phyloP scores from a whole-genome alignment of 2,329 filamentous ascomycete species.

The Lasiodiplodia gonubiensis region DNA sequence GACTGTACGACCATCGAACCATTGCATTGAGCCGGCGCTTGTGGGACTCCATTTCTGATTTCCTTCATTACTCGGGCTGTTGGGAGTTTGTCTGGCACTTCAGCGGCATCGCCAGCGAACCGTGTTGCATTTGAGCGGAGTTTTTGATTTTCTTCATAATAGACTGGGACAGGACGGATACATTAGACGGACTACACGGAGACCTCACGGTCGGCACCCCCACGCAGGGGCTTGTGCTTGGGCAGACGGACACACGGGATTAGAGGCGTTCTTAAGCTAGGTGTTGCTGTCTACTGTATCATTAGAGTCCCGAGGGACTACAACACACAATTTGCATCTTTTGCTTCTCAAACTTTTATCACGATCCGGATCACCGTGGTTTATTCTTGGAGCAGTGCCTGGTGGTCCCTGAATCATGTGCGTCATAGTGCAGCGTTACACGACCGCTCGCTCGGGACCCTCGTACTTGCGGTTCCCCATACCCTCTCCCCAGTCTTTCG shows the following conservation, averaged over 20 bases:
- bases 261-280: conserved; percentile 15
- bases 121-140: conserved; percentile 4
- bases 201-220: conserved; percentile 15
- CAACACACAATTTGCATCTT: background rate
- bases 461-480: no score
- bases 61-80: background rate
- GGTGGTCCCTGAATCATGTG: conserved; percentile 7
- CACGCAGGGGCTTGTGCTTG: background rate
- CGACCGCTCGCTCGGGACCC: no score
- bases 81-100: conserved; percentile 5
- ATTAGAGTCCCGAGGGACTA: background rate
- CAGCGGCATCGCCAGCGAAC: conserved; percentile 6
- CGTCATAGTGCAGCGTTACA: conserved; percentile 17
- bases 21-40: conserved; percentile 19
- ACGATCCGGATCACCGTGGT: background rate
- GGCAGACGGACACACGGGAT: background rate
- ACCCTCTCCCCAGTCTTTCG: no score
- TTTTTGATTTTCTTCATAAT: conserved; percentile 10
- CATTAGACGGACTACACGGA: conserved; percentile 13
- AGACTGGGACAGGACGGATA: conserved; percentile 13
- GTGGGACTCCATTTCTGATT: conserved; percentile 7
- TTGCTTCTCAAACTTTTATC: background rate
- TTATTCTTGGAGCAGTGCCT: background rate
- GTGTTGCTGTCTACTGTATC: conserved; percentile 17
- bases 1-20: conserved; percentile 19